Evolutionary conservation across 2,329 filamentous ascomycete species (phyloP).

Genomic region (Xylaria sp.): DNA sequence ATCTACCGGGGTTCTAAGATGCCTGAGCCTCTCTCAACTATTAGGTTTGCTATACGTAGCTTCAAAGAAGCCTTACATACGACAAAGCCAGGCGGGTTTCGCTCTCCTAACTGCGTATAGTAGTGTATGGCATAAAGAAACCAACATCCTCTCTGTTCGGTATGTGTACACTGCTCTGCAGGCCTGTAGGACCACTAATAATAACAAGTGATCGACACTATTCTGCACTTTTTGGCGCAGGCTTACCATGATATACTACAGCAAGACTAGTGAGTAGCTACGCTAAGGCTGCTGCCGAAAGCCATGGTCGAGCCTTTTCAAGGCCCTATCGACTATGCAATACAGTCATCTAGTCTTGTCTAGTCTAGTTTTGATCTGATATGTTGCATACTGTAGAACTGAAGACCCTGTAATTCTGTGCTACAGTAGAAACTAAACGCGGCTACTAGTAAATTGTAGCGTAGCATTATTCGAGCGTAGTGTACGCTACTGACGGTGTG

Average conservation of each 20-base stretch:
- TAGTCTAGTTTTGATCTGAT: background rate
- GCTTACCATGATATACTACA: conserved; percentile 6
- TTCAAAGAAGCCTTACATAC: conserved; percentile 18
- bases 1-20: background rate
- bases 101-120: background rate
- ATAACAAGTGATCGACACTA: conserved; percentile 30
- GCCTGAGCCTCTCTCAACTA: background rate
- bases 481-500: background rate
- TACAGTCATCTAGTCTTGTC: conserved; percentile 8
- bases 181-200: conserved; percentile 23
- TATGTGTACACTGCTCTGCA: background rate
- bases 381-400: background rate
- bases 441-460: background rate
- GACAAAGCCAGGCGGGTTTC: background rate
- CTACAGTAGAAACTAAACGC: background rate
- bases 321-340: conserved; percentile 23
- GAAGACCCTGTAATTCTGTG: conserved; percentile 1
- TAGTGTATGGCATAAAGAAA: conserved; percentile 4
- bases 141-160: background rate
- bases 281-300: conserved; percentile 17
- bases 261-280: conserved; percentile 9
- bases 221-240: conserved; percentile 1
- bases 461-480: background rate
- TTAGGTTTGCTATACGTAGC: background rate
- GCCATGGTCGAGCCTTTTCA: conserved; percentile 16